Evolutionary conservation across 2,329 filamentous ascomycete species (phyloP).

Genomic region (Fusarium pseudoanthophilum): DNA sequence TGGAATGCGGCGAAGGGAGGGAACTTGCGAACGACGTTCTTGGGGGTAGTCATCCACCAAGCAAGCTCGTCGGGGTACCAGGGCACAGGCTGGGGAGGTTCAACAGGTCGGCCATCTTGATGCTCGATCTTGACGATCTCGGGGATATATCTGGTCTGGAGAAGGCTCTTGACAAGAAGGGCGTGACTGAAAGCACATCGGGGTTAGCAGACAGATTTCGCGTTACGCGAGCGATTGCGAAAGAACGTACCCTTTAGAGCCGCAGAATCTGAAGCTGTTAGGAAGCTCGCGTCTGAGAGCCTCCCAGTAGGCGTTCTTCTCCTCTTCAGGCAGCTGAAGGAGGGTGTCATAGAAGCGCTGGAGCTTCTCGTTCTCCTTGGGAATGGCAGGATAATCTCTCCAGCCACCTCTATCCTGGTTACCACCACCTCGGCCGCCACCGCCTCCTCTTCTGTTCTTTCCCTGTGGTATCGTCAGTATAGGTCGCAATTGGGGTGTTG

Average conservation of each 20-base stretch:
- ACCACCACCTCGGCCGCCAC: constrained; percentile 49
- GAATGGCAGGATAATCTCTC: constrained; percentile 58
- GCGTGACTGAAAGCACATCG: constrained; percentile 72
- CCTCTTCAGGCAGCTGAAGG: constrained; percentile 79
- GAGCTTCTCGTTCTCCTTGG: constrained; percentile 84
- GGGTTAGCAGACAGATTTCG: constrained; percentile 27
- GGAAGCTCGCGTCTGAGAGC: constrained; percentile 86
- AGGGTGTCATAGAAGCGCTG: constrained; percentile 87
- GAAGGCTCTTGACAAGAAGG: constrained; percentile 87
- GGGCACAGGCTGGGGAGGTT: constrained; percentile 81
- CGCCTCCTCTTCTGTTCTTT: constrained; percentile 52
- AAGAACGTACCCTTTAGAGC: constrained; percentile 80
- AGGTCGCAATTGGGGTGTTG: constrained; percentile 17
- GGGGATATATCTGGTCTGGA: constrained; percentile 90
- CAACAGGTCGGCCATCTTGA: constrained; percentile 82
- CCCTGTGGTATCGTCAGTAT: constrained; percentile 46
- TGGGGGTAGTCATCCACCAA: constrained; percentile 98
- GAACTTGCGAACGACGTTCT: constrained; percentile 94
- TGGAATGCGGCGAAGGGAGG: constrained; percentile 95
- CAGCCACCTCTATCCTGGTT: constrained; percentile 41
- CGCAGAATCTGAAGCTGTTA: constrained; percentile 97
- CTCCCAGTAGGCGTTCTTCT: constrained; percentile 85
- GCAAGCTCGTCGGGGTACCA: constrained; percentile 97
- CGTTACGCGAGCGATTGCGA: background rate
- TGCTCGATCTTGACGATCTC: constrained; percentile 86